Conservation (phyloP, 306 rosid species). For the Oemleria cerasiformis region DNA sequence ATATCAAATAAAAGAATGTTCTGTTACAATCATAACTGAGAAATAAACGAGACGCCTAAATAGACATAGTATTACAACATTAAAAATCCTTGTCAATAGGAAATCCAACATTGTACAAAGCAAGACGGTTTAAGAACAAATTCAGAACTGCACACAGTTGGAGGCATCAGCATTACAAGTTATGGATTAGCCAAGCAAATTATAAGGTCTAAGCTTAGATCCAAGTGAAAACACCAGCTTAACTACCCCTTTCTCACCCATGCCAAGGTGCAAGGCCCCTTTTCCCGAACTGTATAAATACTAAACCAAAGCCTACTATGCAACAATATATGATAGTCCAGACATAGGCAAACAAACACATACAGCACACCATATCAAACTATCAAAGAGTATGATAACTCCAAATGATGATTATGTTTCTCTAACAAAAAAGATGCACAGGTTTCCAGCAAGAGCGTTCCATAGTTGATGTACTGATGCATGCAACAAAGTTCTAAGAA, state of each 20-base stretch:
- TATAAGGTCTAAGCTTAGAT: not conserved
- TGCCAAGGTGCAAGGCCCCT: not conserved
- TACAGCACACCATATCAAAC: not conserved
- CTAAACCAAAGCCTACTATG: not conserved
- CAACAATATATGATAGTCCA: conserved; percentile 6
- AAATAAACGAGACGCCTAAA: not conserved
- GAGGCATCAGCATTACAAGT: not conserved
- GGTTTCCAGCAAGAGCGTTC: not conserved
- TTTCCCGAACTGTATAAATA: not conserved
- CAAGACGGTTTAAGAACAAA: too few relatives aligned
- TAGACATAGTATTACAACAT: not conserved
- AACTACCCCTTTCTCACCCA: not conserved
- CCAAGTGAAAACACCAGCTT: not conserved
- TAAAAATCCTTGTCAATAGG: not conserved
- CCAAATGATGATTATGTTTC: not conserved
- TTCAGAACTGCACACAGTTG: not conserved
- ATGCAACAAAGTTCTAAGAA: not conserved
- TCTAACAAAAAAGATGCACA: not conserved
- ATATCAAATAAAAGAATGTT: not conserved
- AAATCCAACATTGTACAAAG: not conserved
- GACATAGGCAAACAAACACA: not conserved
- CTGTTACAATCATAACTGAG: not conserved
- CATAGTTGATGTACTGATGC: not conserved
- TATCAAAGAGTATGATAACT: not conserved
- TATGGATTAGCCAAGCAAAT: not conserved